phyloP scores from a whole-genome alignment of 2,329 filamentous ascomycete species.

The Salinomyces thailandicus region DNA sequence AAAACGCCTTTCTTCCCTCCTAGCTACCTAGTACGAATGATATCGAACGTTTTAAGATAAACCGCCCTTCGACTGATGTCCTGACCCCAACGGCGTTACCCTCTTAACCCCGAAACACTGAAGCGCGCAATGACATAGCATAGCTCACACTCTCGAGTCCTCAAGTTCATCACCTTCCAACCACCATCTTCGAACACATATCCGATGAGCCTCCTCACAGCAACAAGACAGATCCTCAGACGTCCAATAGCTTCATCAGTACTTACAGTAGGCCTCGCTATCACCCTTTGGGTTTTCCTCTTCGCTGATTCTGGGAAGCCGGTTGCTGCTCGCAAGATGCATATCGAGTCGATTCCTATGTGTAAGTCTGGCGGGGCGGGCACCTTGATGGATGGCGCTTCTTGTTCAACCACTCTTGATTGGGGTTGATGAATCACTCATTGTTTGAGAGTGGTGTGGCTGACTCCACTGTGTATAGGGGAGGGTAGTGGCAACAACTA shows the following conservation, averaged over 20 bases:
- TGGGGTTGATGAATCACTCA: slow-evolving; percentile 2
- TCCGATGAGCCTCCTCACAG: slow-evolving; percentile 13
- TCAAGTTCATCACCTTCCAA: not conserved
- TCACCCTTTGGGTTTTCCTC: slow-evolving; percentile 8
- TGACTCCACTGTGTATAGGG: slow-evolving; percentile 42
- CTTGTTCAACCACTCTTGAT: slow-evolving; percentile 7
- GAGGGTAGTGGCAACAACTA: slow-evolving; percentile 72
- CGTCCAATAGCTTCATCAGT: slow-evolving; percentile 10
- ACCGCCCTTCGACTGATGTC: too few relatives aligned
- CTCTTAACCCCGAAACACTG: too few relatives aligned
- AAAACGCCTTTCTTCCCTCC: too few relatives aligned
- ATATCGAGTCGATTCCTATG: slow-evolving; percentile 82
- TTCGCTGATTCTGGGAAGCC: slow-evolving; percentile 18
- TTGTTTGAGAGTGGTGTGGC: slow-evolving; percentile 3
- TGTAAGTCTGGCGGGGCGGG: slow-evolving; percentile 44
- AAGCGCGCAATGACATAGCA: too few relatives aligned
- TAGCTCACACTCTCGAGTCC: too few relatives aligned
- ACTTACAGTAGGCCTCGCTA: slow-evolving; percentile 16
- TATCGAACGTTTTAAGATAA: too few relatives aligned
- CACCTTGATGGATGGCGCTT: slow-evolving; percentile 21
- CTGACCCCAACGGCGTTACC: too few relatives aligned
- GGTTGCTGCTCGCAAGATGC: slow-evolving; percentile 45
- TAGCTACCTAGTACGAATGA: too few relatives aligned
- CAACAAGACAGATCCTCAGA: slow-evolving; percentile 9
- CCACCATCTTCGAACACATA: not conserved